Percentiles rank a stretch among this genome's conserved stretches.
phyloP scores from a whole-genome alignment of 352 stramenopile genomes.

The Phytophthora sansomeana region DNA sequence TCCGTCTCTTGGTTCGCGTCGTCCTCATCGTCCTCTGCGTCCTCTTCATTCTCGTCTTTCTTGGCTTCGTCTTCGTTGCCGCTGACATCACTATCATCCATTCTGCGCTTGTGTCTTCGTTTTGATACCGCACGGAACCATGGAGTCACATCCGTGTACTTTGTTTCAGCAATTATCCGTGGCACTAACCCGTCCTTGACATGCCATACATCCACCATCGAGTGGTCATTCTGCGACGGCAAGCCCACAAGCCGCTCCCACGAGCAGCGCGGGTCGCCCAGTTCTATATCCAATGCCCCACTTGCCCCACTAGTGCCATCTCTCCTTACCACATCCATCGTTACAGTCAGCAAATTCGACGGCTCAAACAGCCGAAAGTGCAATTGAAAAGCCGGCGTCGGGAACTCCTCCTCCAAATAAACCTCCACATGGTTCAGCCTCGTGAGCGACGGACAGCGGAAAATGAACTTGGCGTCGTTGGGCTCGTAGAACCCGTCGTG shows the following conservation, averaged over 20 bases:
- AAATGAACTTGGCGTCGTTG: slow-evolving; percentile 73
- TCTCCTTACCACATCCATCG: slow-evolving; percentile 52
- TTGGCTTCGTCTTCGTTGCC: slow-evolving; percentile 59
- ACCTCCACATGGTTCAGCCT: slow-evolving; percentile 70
- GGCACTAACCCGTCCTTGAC: slow-evolving; percentile 56
- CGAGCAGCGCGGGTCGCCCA: slow-evolving; percentile 48
- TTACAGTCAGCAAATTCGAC: slow-evolving; percentile 56
- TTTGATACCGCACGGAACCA: slow-evolving; percentile 61
- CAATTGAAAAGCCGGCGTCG: slow-evolving; percentile 53
- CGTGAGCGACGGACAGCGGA: slow-evolving; percentile 61
- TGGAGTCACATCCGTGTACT: slow-evolving; percentile 66
- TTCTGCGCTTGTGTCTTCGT: slow-evolving; percentile 46
- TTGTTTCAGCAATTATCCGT: slow-evolving; percentile 68
- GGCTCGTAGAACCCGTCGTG: slow-evolving; percentile 47
- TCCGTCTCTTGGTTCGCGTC: slow-evolving; percentile 55
- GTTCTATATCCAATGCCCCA: slow-evolving; percentile 27
- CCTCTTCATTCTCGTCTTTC: slow-evolving; percentile 67
- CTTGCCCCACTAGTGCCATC: slow-evolving; percentile 14
- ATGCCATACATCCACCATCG: slow-evolving; percentile 84
- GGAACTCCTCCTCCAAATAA: slow-evolving; percentile 65
- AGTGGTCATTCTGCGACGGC: slow-evolving; percentile 58
- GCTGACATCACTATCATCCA: slow-evolving; percentile 45
- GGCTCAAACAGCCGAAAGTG: slow-evolving; percentile 58
- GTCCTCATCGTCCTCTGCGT: slow-evolving; percentile 66
- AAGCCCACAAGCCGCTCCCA: slow-evolving; percentile 75